phyloP scores from a whole-genome alignment of 2,329 filamentous ascomycete genomes.

The Coniochaeta prunicola region DNA sequence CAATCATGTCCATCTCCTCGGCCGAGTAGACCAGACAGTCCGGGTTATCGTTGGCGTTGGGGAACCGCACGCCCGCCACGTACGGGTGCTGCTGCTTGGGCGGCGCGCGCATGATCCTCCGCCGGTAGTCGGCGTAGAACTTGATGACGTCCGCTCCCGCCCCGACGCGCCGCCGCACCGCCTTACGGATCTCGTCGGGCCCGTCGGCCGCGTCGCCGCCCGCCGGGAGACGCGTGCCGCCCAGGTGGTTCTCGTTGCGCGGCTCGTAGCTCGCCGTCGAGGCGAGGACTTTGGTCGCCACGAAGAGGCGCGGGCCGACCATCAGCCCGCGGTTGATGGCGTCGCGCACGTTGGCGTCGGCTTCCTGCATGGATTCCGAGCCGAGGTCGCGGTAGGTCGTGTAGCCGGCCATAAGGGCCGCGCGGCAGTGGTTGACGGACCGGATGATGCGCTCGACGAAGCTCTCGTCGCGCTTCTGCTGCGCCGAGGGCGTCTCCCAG shows the following conservation, averaged over 20 bases:
- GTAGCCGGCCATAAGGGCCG: slow-evolving; percentile 48
- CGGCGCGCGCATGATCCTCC: slow-evolving; percentile 35
- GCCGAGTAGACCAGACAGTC: slow-evolving; percentile 35
- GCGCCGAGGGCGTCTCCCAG: slow-evolving; percentile 40
- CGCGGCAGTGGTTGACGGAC: slow-evolving; percentile 44
- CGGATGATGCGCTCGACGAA: slow-evolving; percentile 47
- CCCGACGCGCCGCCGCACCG: slow-evolving; percentile 36
- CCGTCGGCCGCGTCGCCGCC: slow-evolving; percentile 40
- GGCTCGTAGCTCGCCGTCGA: slow-evolving; percentile 41
- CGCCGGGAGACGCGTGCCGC: slow-evolving; percentile 18
- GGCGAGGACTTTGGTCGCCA: slow-evolving; percentile 43
- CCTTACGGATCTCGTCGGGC: slow-evolving; percentile 33
- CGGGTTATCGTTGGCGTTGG: slow-evolving; percentile 30
- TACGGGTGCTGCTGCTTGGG: slow-evolving; percentile 11
- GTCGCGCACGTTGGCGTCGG: slow-evolving; percentile 44
- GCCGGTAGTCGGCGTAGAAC: slow-evolving; percentile 42
- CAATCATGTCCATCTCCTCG: slow-evolving; percentile 42
- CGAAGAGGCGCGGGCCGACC: slow-evolving; percentile 47
- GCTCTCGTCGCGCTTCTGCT: slow-evolving; percentile 52
- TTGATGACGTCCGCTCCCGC: slow-evolving; percentile 44
- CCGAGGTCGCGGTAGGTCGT: slow-evolving; percentile 52
- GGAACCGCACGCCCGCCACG: slow-evolving; percentile 19
- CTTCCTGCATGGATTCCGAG: slow-evolving; percentile 41
- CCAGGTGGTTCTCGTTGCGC: slow-evolving; percentile 34
- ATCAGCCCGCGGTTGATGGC: slow-evolving; percentile 45